Base-by-base conservation (phyloP, 1,284 basidiomycete genomes). In the Pseudomicrostroma phylloplanum region DNA sequence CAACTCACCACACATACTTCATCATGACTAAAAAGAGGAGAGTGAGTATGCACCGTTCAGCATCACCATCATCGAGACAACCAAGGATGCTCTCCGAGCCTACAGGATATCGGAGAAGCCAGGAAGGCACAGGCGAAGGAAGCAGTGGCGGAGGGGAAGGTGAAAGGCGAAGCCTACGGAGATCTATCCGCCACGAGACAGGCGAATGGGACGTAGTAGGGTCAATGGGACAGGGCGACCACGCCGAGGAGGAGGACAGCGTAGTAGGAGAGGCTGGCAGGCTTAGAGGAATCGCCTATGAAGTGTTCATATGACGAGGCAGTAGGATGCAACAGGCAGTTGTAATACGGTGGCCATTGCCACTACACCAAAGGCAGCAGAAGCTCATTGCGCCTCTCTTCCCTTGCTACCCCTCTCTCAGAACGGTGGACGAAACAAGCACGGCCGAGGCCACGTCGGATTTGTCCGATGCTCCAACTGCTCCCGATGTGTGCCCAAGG, bases 391-490 rank as follows among this genome's bases (percentile, higher is more conserved):
- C 15, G 17, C 15, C 43, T 21, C 43, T n/a, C 43, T 12, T 48
- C 43, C 21, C 43, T 12, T 48, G 17, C 21, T 48, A 4, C 15
- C 43, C 43, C 43, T n/a, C 43, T 21, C 3, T 21, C 21, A 48
- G 30, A 59, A 59, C 39, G 58, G 87, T 81, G 94, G 76, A 68
- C 72, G 75, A 62, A 72, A 71, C 74, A 78, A 78, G 73, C 70
- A 94, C 83, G 92, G 94, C 80, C 92, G 96, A 80, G 94, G 96
- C 82, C 92, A 96, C 83, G 90, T 92, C 81, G 85, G 82, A 69
- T 92, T 91, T 81, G 86, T 98, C 80, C 90, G 96, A 79, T 98
- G 94, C 87, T 91, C 90, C 70, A 98, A 98, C 88, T 98, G 94
- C 86, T 42, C 61, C 19, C 69, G 71, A 41, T 70, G 70, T 12